Percentiles rank a stretch among this genome's conserved stretches.
These are phyloP conservation scores for Cladosporium cucumerinum DNA, from an alignment of 2,329 filamentous ascomycete species.

Conservation along the genomic window DNA sequence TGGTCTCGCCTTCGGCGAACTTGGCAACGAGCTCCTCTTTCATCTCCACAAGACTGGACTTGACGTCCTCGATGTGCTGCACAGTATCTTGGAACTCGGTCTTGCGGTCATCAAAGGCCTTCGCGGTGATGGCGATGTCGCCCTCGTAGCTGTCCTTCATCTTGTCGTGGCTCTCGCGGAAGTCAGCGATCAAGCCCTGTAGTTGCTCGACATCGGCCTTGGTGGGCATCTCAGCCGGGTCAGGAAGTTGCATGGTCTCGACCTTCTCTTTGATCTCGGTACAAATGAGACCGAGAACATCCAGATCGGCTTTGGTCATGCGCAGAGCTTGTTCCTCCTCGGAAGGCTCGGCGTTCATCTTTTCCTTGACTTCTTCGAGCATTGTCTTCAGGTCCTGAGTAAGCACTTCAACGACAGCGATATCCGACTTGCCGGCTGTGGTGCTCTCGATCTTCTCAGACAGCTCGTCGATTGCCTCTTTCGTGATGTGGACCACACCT, in stretches of 20 bases:
- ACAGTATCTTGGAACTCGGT: slow-evolving; percentile 75
- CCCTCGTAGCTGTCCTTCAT: slow-evolving; percentile 70
- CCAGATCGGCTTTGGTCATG: slow-evolving; percentile 77
- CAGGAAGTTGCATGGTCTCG: slow-evolving; percentile 67
- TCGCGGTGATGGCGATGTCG: slow-evolving; percentile 70
- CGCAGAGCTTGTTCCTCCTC: slow-evolving; percentile 52
- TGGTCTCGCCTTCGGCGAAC: slow-evolving; percentile 70
- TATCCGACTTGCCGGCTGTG: slow-evolving; percentile 72
- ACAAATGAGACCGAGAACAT: slow-evolving; percentile 73
- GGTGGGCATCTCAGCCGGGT: slow-evolving; percentile 66
- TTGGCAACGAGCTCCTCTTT: slow-evolving; percentile 72
- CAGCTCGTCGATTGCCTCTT: slow-evolving; percentile 66
- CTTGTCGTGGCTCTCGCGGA: slow-evolving; percentile 59
- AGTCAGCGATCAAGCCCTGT: slow-evolving; percentile 48
- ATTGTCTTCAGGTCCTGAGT: slow-evolving; percentile 72
- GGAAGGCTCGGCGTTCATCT: slow-evolving; percentile 38
- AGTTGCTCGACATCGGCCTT: slow-evolving; percentile 73
- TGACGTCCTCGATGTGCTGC: slow-evolving; percentile 76
- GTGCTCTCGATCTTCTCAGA: slow-evolving; percentile 64
- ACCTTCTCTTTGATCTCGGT: slow-evolving; percentile 80
- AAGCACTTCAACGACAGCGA: slow-evolving; percentile 71
- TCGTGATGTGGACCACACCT: slow-evolving; percentile 68
- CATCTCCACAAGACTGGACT: slow-evolving; percentile 71
- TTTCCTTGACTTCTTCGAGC: slow-evolving; percentile 63
- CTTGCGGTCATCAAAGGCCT: slow-evolving; percentile 79